These are phyloP conservation scores for Glomus cerebriforme DNA, from an alignment of 192 early-diverging fungal genomes.

Conservation along the genomic window DNA sequence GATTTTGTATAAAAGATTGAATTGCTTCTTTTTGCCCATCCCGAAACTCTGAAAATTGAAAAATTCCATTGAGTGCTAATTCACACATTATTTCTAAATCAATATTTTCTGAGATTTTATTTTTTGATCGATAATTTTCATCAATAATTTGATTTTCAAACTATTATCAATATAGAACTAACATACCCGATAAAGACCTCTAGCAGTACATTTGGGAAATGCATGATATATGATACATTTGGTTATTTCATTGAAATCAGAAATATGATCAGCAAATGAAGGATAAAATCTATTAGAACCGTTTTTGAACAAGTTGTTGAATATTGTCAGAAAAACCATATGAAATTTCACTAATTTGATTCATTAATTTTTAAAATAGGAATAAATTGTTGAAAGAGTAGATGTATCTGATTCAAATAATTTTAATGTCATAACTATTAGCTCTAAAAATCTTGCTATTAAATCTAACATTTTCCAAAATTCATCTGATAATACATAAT, in stretches of 20 bases:
- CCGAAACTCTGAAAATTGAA: background rate
- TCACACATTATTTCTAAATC: background rate
- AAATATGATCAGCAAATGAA: background rate
- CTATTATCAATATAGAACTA: background rate
- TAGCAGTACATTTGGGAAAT: conserved; percentile 4
- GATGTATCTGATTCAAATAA: too few species aligned
- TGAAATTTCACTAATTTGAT: too few species aligned
- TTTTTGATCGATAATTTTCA: conserved; percentile 9
- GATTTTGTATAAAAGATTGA: background rate
- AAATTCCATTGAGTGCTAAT: background rate
- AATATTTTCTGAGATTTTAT: background rate
- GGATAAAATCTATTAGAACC: background rate
- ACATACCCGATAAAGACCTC: background rate
- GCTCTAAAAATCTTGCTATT: too few species aligned
- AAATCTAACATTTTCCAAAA: too few species aligned
- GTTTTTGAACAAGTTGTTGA: too few species aligned
- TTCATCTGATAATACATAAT: too few species aligned
- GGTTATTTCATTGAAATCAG: background rate
- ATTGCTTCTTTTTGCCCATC: background rate
- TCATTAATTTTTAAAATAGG: too few species aligned
- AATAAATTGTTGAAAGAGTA: too few species aligned
- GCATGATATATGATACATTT: background rate
- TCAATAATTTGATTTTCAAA: background rate
- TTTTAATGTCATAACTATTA: too few species aligned
- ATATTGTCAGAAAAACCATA: too few species aligned